Percentiles rank a stretch among this genome's conserved stretches.
Evolutionary conservation across 2,329 filamentous ascomycete species (phyloP).

Genomic region (Phyllosticta capitalensis): DNA sequence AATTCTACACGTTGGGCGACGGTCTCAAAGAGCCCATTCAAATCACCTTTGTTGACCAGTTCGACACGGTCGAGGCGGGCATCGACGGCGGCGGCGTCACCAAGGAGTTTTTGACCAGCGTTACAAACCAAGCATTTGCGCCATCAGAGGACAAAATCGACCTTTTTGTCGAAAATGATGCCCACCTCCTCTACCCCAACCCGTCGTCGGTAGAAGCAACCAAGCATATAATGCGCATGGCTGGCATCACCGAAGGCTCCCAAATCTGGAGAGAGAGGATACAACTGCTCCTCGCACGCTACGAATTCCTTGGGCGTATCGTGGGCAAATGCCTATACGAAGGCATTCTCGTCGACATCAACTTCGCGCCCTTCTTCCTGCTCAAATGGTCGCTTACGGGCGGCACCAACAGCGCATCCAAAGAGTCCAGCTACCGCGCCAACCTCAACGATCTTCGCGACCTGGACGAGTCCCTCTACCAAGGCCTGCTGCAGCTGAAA

Average conservation of each 20-base stretch:
- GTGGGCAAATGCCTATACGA: conserved; percentile 97
- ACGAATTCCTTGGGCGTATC: conserved; percentile 85
- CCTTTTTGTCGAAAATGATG: conserved; percentile 75
- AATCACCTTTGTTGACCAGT: conserved; percentile 91
- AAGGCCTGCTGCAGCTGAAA: conserved; percentile 73
- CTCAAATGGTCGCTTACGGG: conserved; percentile 85
- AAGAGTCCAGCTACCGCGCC: conserved; percentile 69
- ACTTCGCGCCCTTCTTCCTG: conserved; percentile 91
- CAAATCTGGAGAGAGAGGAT: conserved; percentile 50
- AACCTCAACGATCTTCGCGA: conserved; percentile 91
- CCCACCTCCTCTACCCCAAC: conserved; percentile 83
- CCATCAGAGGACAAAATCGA: conserved; percentile 41
- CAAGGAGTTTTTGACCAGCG: conserved; percentile 88
- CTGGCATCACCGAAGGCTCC: conserved; percentile 44
- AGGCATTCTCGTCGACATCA: conserved; percentile 85
- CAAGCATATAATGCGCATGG: conserved; percentile 46
- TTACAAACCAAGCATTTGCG: conserved; percentile 76
- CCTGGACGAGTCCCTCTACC: conserved; percentile 82
- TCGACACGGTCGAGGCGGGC: conserved; percentile 76
- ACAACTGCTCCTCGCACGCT: conserved; percentile 57
- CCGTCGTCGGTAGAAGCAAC: conserved; percentile 65
- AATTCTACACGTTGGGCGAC: conserved; percentile 74
- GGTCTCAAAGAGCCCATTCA: conserved; percentile 90
- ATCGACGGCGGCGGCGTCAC: conserved; percentile 97
- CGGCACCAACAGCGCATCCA: conserved; percentile 51